Base-by-base conservation (phyloP, 208 protist genomes). In the Crithidia brevicula region DNA sequence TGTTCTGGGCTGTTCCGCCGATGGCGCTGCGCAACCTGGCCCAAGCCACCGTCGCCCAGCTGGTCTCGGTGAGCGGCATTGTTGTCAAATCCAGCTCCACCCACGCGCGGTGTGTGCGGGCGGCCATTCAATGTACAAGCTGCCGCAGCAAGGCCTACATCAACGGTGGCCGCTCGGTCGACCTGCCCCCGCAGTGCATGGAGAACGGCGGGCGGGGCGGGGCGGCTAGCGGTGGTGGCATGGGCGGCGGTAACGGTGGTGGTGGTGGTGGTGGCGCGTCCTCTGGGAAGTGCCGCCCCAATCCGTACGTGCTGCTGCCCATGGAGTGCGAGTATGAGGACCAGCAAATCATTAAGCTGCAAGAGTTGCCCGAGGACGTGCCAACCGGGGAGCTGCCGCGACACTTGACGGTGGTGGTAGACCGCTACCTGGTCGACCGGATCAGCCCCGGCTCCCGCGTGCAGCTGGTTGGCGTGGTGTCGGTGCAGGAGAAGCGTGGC, bases 391-490 rank as follows among this genome's bases (percentile, higher is more conserved):
- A 98, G 64, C 79, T 98, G 28, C 96, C 97, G 18, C 82, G 93
- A 18, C 88, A 95, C 59, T 63, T 98, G 2, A 91, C 81, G 5
- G 80, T 97, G 49, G 78, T 92, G 16, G 80, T 98, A 13, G 96
- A 98, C 46, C 84, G 95, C 46, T 94, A 96, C 61, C 77, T 98
- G 5, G 92, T 97, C 10, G 89, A 99, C 67, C 82, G 88, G 38
- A 87, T 96, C 30, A 97, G 92, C 64, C 98, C 99, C 0, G 99
- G 99, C 27, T 98, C 99, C 36, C 92, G 98, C 25, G 92, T 99
- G 16, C 91, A 99, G 59, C 78, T 99, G 52, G 84, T 80, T 10
- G 85, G 86, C 49, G 86, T 95, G 50, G 88, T 95, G 34, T 90
- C 90, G 13, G 93, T 96, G 34, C 89, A 95, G 63, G 89, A 97